Base-by-base conservation (phyloP, 2,329 filamentous ascomycete genomes). In the Phyllosticta citriasiana region DNA sequence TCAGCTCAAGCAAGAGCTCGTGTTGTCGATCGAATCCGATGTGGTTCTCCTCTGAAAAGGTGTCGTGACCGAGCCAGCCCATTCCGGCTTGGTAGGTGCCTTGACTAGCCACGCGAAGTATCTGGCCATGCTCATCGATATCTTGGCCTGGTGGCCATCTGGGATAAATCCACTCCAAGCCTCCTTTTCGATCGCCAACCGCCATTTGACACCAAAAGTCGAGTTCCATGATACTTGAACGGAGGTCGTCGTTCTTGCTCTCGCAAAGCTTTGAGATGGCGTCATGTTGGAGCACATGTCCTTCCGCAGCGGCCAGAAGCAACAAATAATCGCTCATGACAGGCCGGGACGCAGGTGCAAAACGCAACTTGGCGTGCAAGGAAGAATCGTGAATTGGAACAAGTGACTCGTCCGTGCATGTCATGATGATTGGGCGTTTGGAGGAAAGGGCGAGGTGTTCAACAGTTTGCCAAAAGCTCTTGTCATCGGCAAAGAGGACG, bases 181-280 rank as follows among this genome's bases (percentile, higher is more conserved):
- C 93, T 22, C 89, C 88, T 66, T 88, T 88, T n/a, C 84, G 80
- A 70, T 96, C 94, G 4, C 94, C 95, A 9, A 99, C 85, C 0
- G 88, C 91, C 74, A 97, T 91, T 72, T 99, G 94, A 71, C 95
- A 99, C 93, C 93, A 99, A 71, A 95, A 94, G 71, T 96, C 87
- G 27, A 99, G 81, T 64, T 97, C 91, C 61, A 82, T 86, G 56
- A 99, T 84, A 2, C 88, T 86, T 24, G 87, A 90, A 60, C 94
- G 86, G 12, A 99, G 76, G 71, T 99, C 94, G 27, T 81, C 75
- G 2, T 80, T 72, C 59, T 88, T 87, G 14, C 84, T 84, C 59
- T 81, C 78, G 68, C 91, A 96, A 2, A 99, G 80, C 6, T 82
- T 77, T 57, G 81, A 79, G 0, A 96, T 81, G 0, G 89, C 84